Conservation (phyloP, 2,329 filamentous ascomycete species). For the Beauveria caledonica region DNA sequence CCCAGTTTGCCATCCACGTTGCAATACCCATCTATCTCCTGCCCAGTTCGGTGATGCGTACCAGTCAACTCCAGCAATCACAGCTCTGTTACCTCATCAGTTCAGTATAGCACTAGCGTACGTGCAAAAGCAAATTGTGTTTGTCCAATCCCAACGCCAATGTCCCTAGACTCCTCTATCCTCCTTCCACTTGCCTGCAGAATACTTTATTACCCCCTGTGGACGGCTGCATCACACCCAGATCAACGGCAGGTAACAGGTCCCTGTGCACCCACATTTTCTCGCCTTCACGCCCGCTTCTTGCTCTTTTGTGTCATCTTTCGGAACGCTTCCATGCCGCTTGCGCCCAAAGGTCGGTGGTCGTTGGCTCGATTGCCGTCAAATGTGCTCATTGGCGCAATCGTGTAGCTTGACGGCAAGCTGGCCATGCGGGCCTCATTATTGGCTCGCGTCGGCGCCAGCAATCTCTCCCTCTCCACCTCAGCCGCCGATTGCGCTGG, state of each 20-base stretch:
- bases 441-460: conserved; percentile 45
- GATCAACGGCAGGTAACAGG: too few species aligned
- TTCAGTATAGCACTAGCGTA: background rate
- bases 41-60: too few species aligned
- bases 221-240: too few species aligned
- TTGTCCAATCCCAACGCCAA: background rate
- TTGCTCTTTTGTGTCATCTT: conserved; percentile 59
- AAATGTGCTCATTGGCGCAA: conserved; percentile 55
- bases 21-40: too few species aligned
- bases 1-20: too few species aligned
- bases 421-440: conserved; percentile 51
- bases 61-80: background rate
- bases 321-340: conserved; percentile 55
- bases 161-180: background rate
- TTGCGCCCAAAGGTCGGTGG: conserved; percentile 53
- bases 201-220: too few species aligned
- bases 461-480: conserved; percentile 48
- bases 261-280: too few species aligned
- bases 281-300: conserved; percentile 29
- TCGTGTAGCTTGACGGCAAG: conserved; percentile 48
- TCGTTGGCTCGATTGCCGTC: conserved; percentile 43
- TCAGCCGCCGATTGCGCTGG: conserved; percentile 36
- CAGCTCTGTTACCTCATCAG: background rate
- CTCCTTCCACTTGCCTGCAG: background rate
- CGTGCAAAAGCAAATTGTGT: background rate